A percentile compares a stretch with the other conserved stretches of the same genome.
Evolutionary conservation across 1,139 yeast species (phyloP).

Genomic region (Yamadazyma mexicana): DNA sequence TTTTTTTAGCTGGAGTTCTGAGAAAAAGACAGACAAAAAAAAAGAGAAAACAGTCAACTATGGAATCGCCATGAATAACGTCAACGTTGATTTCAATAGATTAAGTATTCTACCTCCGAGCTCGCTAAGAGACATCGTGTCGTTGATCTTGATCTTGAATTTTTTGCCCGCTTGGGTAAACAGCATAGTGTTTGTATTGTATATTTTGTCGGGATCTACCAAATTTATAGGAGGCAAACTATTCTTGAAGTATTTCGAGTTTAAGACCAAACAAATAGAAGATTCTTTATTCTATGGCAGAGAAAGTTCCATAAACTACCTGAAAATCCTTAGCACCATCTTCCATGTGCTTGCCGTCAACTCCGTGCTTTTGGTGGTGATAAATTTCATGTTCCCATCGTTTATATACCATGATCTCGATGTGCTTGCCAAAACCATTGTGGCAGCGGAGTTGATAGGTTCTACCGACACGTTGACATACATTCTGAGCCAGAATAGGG

Average conservation of each 20-base stretch:
- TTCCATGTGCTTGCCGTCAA: constrained; percentile 29
- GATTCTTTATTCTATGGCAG: constrained; percentile 13
- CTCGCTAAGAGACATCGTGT: constrained; percentile 44
- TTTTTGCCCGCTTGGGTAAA: constrained; percentile 45
- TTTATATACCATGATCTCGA: constrained; percentile 39
- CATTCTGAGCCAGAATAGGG: constrained; percentile 2
- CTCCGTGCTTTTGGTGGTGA: constrained; percentile 27
- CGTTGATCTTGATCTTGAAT: constrained; percentile 41
- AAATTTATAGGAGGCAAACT: constrained; percentile 44
- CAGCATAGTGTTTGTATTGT: constrained; percentile 34
- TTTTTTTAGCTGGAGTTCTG: background rate
- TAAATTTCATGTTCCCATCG: constrained; percentile 32
- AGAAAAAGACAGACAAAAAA: background rate
- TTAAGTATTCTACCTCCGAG: constrained; percentile 28
- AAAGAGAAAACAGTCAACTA: background rate
- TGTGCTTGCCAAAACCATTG: constrained; percentile 48
- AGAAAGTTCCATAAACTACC: constrained; percentile 15
- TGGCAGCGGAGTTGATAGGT: constrained; percentile 53
- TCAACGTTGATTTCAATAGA: constrained; percentile 7
- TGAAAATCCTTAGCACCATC: constrained; percentile 21
- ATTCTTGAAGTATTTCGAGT: constrained; percentile 30
- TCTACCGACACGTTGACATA: constrained; percentile 10
- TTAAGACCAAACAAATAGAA: constrained; percentile 14
- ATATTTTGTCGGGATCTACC: constrained; percentile 43
- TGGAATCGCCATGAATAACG: constrained; percentile 4